Conservation (phyloP, 129 eudicot species). For the Oenanthe sinensis region DNA sequence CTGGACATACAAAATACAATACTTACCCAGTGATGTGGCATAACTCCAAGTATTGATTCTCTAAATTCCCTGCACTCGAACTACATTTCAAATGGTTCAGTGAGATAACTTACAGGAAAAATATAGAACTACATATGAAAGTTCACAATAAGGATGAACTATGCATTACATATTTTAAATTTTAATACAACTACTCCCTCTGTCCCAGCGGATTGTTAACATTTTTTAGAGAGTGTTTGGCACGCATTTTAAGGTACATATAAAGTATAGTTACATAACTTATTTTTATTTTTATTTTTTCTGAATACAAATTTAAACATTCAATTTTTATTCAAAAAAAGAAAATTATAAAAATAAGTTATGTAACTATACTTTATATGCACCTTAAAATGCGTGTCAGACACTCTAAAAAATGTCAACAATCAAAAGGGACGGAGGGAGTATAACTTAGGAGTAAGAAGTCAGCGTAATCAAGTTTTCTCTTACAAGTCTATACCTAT, state of each 20-base stretch:
- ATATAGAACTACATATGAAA: not conserved
- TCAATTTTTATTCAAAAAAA: too few relatives aligned
- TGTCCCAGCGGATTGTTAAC: too few relatives aligned
- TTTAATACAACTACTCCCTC: not conserved
- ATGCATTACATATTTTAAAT: not conserved
- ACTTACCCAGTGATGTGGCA: constrained; percentile 98
- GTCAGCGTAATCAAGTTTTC: not conserved
- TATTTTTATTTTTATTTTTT: too few relatives aligned
- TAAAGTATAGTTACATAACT: too few relatives aligned
- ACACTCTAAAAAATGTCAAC: too few relatives aligned
- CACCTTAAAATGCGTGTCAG: too few relatives aligned
- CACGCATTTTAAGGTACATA: too few relatives aligned
- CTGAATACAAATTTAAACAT: too few relatives aligned
- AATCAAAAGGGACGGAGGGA: too few relatives aligned
- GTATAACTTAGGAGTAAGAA: not conserved
- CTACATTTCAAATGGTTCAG: constrained; percentile 36
- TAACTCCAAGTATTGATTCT: constrained; percentile 85
- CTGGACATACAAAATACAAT: constrained; percentile 8
- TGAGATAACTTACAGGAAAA: not conserved
- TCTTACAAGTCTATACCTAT: not conserved
- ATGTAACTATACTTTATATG: too few relatives aligned
- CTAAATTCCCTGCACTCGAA: constrained; percentile 96
- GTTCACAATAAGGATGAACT: not conserved
- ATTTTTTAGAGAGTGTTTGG: too few relatives aligned
- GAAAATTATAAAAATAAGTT: too few relatives aligned